Conservation (phyloP, 2,329 filamentous ascomycete genomes). For the Phialemonium atrogriseum region DNA sequence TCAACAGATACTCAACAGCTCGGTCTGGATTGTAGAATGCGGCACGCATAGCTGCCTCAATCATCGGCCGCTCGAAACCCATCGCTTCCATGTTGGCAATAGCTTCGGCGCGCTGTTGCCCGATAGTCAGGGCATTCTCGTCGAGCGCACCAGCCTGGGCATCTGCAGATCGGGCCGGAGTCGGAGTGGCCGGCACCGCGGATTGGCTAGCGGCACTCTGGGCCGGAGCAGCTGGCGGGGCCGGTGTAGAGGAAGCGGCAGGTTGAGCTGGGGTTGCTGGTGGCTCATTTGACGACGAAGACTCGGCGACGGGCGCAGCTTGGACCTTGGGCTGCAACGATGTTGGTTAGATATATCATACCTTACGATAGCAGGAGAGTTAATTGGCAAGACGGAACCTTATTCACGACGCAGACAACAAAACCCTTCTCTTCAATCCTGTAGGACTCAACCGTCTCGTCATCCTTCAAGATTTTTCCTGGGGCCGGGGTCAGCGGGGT, state of each 20-base stretch:
- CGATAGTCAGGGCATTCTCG: conserved; percentile 79
- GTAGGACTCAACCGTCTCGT: conserved; percentile 91
- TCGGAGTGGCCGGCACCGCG: conserved; percentile 39
- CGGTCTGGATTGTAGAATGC: conserved; percentile 96
- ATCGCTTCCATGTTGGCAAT: conserved; percentile 94
- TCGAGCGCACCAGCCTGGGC: conserved; percentile 43
- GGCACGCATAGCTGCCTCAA: conserved; percentile 89
- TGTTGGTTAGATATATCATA: conserved; percentile 15
- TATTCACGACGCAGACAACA: conserved; percentile 96
- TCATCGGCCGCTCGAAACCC: conserved; percentile 84
- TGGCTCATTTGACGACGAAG: conserved; percentile 50
- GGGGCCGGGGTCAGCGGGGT: conserved; percentile 17
- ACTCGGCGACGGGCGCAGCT: conserved; percentile 40
- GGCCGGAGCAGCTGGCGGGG: conserved; percentile 41
- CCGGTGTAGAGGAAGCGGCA: conserved; percentile 39
- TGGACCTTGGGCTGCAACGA: conserved; percentile 60
- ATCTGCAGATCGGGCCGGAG: conserved; percentile 28
- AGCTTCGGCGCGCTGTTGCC: conserved; percentile 70
- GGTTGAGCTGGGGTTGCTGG: conserved; percentile 50
- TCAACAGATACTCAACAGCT: conserved; percentile 92
- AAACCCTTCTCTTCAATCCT: conserved; percentile 99
- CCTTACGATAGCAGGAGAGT: conserved; percentile 16
- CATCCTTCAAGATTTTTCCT: conserved; percentile 99
- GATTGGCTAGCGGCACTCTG: conserved; percentile 19
- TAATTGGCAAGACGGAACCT: too few species aligned